Evolutionary conservation across 2,329 filamentous ascomycete genomes (phyloP), one percentile per base, ranked within the genome.

Genomic region (Diplodia corticola): DNA sequence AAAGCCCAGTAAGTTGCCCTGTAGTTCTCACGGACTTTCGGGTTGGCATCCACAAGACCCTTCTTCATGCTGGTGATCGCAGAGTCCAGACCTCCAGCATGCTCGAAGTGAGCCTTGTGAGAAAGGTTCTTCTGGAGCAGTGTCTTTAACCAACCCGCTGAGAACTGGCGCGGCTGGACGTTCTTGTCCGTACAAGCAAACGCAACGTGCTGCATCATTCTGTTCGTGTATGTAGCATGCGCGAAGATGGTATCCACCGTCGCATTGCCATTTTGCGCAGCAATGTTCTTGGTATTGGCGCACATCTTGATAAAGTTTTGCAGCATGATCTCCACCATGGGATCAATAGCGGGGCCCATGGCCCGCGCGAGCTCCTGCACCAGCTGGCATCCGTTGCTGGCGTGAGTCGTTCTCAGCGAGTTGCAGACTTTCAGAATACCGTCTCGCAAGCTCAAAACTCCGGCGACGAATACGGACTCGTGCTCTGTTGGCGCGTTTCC

Each of bases 121-220:
- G 87, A 84, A 0, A 86, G 81, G 75, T 96, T 91, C 72, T 92
- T 91, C 70, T 85, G 89, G 46, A 99, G 80, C 22, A 98, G 78
- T 0, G 90, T 96, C 77, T 89, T 91, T 33, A 98, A 80, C 95
- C 95, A 99, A 7, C 86, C 89, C 2, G 90, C 84, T 1, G 89
- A 90, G 77, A 89, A 96, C 1, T 87, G 86, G 68, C 95, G 88
- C 17, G 93, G 90, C 73, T 95, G 91, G 2, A 93, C 89, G 74
- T 97, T 98, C 81, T 97, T 98, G 80, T 99, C 94, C 75, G 96
- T 90, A 69, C 87, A 90, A 26, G 94, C 93, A 64, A 82, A 81
- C 82, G 88, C 91, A 55, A 98, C 83, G 73, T 98, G 94, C 76
- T 96, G 91, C 83, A 97, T 85, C 69, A 97, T 84, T 30, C 93